Percentiles rank a stretch among this genome's conserved stretches.
Conservation (phyloP, 2,329 filamentous ascomycete genomes). For the Pseudogymnoascus sp. region DNA sequence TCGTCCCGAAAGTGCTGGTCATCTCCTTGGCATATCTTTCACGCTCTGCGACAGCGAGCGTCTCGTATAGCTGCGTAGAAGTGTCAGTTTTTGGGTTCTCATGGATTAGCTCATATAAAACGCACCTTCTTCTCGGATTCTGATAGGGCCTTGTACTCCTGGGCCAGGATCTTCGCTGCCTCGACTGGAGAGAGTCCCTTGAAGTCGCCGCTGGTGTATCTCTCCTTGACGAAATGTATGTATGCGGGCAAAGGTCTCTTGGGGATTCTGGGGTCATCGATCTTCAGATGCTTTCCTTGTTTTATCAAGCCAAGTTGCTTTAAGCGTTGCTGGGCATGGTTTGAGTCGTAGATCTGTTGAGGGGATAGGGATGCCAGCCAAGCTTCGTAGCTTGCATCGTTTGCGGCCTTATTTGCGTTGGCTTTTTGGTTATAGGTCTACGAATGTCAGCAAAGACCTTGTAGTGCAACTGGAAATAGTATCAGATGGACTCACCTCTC, state of each 20-base stretch:
- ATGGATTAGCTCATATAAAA: not conserved
- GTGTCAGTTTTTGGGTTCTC: not conserved
- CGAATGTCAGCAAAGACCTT: not conserved
- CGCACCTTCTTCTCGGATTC: conserved; percentile 39
- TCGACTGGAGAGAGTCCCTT: conserved; percentile 36
- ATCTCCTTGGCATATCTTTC: conserved; percentile 3
- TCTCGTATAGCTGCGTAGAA: not conserved
- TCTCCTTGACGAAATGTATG: conserved; percentile 36
- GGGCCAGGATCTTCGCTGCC: conserved; percentile 29
- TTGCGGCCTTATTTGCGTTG: conserved; percentile 36
- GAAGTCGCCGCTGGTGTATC: conserved; percentile 40
- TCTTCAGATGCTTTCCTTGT: conserved; percentile 19
- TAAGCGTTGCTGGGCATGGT: conserved; percentile 40
- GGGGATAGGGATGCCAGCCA: conserved; percentile 49
- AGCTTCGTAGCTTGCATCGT: conserved; percentile 35
- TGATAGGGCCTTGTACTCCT: conserved; percentile 41
- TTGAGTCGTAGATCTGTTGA: conserved; percentile 49
- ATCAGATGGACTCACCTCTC: conserved; percentile 28
- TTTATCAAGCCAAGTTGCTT: conserved; percentile 11
- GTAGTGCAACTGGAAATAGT: conserved; percentile 16
- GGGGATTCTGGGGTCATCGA: conserved; percentile 46
- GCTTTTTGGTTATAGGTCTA: conserved; percentile 46
- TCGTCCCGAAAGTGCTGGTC: not conserved
- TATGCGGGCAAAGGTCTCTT: conserved; percentile 35
- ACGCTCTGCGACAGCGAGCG: not conserved